A percentile compares a stretch with the other conserved stretches of the same genome.
Conservation (phyloP, 2,329 filamentous ascomycete species). For the Paraconiothyrium sp. region DNA sequence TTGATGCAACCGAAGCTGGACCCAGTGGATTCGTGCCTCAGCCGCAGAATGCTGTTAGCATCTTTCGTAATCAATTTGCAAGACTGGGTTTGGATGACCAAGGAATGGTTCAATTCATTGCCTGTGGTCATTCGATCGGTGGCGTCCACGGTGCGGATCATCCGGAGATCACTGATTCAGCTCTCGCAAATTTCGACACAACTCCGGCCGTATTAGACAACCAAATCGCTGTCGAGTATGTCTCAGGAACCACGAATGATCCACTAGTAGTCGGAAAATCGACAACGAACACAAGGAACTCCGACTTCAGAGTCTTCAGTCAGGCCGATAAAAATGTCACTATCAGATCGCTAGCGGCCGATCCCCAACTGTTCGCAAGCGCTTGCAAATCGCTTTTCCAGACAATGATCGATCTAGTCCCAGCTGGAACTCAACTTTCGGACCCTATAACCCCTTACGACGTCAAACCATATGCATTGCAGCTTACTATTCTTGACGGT, state of each 20-base stretch:
- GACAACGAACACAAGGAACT: conserved; percentile 56
- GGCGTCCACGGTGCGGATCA: conserved; percentile 67
- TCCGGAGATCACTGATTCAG: conserved; percentile 58
- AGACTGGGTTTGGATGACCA: conserved; percentile 65
- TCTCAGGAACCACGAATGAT: conserved; percentile 63
- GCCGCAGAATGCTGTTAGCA: conserved; percentile 63
- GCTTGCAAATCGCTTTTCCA: conserved; percentile 64
- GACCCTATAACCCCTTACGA: conserved; percentile 65
- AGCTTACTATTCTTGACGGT: conserved; percentile 62
- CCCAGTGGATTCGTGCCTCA: conserved; percentile 63
- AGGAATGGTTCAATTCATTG: conserved; percentile 69
- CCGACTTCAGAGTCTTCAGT: conserved; percentile 65
- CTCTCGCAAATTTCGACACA: conserved; percentile 59
- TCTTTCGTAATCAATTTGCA: conserved; percentile 64
- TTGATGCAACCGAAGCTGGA: conserved; percentile 63
- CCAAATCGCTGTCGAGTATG: conserved; percentile 66
- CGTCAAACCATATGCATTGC: conserved; percentile 67
- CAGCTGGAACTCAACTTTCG: conserved; percentile 60
- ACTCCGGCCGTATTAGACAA: conserved; percentile 63
- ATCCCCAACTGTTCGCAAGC: conserved; percentile 54
- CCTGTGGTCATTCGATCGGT: conserved; percentile 70
- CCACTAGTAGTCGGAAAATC: conserved; percentile 65
- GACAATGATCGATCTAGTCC: conserved; percentile 70
- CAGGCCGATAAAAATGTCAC: conserved; percentile 66
- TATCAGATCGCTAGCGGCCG: conserved; percentile 58